These are phyloP conservation scores for Zoysia pacifica DNA, from an alignment of 176 grass and related monocot species.

Conservation along the genomic window DNA sequence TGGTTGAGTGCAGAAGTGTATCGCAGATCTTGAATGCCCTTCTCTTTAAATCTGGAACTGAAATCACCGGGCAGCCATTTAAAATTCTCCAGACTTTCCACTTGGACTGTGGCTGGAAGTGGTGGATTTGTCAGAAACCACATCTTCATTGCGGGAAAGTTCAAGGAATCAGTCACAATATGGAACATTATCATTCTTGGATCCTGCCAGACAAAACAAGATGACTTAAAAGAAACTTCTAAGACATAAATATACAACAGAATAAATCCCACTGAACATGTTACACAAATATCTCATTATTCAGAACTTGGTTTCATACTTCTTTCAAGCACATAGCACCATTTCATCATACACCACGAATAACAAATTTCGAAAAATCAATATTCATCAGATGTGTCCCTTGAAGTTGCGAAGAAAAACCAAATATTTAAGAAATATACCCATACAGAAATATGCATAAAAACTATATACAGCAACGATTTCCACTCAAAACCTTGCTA, in stretches of 20 bases:
- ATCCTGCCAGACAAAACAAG: slow-evolving; percentile 55
- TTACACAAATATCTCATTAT: neutral
- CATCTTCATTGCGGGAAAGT: slow-evolving; percentile 85
- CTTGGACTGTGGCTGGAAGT: slow-evolving; percentile 52
- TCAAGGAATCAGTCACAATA: slow-evolving; percentile 77
- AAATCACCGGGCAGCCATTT: slow-evolving; percentile 60
- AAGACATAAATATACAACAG: slow-evolving; percentile 1
- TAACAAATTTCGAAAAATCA: slow-evolving; percentile 22
- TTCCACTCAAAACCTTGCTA: slow-evolving; percentile 2
- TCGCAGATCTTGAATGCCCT: slow-evolving; percentile 54
- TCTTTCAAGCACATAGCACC: neutral
- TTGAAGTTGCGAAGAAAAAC: neutral
- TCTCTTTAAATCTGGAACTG: slow-evolving; percentile 63
- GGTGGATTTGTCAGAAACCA: slow-evolving; percentile 85
- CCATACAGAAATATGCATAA: no score
- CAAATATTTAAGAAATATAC: no score
- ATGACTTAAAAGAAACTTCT: slow-evolving; percentile 1
- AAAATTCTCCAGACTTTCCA: slow-evolving; percentile 64
- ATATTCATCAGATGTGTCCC: neutral
- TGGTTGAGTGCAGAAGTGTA: slow-evolving; percentile 79
- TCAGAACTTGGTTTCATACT: neutral
- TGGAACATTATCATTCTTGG: slow-evolving; percentile 80
- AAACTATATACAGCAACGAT: neutral
- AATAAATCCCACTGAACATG: slow-evolving; percentile 4
- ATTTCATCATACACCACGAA: slow-evolving; percentile 20